These are phyloP conservation scores for Tritrichomonas foetus DNA, from an alignment of 208 protist genomes.

Conservation along the genomic window DNA sequence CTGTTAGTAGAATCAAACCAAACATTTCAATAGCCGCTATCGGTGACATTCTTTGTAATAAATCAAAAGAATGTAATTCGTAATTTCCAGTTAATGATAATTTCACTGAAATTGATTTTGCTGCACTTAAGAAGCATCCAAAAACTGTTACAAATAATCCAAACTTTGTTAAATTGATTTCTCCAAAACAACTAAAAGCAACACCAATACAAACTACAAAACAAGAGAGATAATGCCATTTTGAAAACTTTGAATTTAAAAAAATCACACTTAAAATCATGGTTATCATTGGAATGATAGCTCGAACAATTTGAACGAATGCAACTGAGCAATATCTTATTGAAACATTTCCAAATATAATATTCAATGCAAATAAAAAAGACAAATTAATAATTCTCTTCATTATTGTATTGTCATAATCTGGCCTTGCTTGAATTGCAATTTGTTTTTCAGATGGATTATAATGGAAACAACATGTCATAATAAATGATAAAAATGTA, in stretches of 20 bases:
- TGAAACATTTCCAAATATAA: background rate
- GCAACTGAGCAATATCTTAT: background rate
- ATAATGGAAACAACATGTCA: too few relatives aligned
- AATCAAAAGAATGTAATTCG: background rate
- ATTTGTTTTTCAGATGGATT: too few relatives aligned
- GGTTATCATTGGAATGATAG: constrained; percentile 15
- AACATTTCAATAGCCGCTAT: constrained; percentile 1
- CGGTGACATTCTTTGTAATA: background rate
- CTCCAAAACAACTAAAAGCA: constrained; percentile 24
- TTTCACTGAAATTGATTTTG: constrained; percentile 10
- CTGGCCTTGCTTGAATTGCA: too few relatives aligned
- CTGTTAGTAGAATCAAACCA: background rate
- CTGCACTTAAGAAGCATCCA: background rate
- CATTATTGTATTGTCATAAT: background rate
- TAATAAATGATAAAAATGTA: too few relatives aligned
- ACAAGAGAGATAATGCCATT: background rate
- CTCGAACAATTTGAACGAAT: background rate
- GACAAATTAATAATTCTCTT: background rate
- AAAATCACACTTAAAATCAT: background rate
- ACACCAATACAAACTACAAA: constrained; percentile 9
- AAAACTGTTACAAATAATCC: background rate
- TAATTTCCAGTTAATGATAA: background rate
- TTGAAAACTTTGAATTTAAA: background rate
- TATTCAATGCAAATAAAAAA: constrained; percentile 32
- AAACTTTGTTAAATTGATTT: background rate